Evolutionary conservation across 2,329 filamentous ascomycete genomes (phyloP).

Genomic region (Nemania abortiva): DNA sequence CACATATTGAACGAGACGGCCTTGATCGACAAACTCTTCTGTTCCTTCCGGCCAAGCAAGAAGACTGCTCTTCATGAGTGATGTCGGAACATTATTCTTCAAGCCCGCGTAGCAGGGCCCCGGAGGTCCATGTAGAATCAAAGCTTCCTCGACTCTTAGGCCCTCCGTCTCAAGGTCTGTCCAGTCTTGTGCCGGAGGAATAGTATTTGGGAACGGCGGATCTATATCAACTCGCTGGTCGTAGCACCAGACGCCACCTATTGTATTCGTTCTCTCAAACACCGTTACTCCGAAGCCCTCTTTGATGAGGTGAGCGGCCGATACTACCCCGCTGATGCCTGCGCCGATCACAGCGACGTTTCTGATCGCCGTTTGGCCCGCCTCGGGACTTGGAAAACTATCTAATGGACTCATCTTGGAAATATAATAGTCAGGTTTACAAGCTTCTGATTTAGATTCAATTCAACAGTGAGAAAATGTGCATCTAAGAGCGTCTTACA

Average conservation of each 20-base stretch:
- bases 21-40: constrained; percentile 69
- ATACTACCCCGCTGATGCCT: constrained; percentile 71
- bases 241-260: constrained; percentile 77
- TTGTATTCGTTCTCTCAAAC: constrained; percentile 70
- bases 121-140: constrained; percentile 60
- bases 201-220: constrained; percentile 48
- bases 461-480: neutral
- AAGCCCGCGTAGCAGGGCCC: constrained; percentile 69
- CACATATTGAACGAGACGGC: constrained; percentile 69
- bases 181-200: constrained; percentile 45
- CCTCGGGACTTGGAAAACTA: constrained; percentile 14
- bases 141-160: constrained; percentile 44
- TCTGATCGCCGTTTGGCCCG: constrained; percentile 37
- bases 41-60: constrained; percentile 69
- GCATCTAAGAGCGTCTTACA: neutral
- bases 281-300: constrained; percentile 69
- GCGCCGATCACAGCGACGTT: constrained; percentile 72
- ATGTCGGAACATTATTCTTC: constrained; percentile 81
- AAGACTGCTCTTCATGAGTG: constrained; percentile 58
- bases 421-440: constrained; percentile 8
- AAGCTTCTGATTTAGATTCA: neutral
- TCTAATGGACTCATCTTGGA: constrained; percentile 20
- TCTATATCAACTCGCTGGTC: constrained; percentile 62
- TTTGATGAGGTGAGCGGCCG: constrained; percentile 72
- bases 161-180: constrained; percentile 41